Base-by-base conservation (phyloP, 805 yeast genomes). In the Kluyveromyces siamensis region DNA sequence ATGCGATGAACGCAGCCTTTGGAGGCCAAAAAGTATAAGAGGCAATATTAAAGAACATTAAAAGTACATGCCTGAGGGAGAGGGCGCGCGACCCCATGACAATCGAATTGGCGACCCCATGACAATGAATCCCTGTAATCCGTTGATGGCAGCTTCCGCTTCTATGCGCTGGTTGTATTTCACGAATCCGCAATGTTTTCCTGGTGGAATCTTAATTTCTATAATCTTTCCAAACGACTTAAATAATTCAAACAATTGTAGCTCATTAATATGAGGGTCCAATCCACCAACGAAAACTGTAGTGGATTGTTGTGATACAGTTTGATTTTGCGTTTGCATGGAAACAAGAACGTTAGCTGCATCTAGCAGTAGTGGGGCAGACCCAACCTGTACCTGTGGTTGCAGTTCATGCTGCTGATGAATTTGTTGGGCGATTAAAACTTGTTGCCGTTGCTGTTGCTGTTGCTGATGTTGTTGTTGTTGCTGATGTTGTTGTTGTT, bases 241-340 rank as follows among this genome's bases (percentile, higher is more conserved):
- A 65, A 85, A 85, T 17, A 84, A 62, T 0, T 80, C 71, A 48
- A 73, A 72, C 36, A 85, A 65, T 3, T 86, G 78, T 41, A 73
- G 76, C 55, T 84, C 93, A 13, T 74, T 69, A 30, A 82, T 80
- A 18, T 54, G 47, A 19, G 75, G 68, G n/a, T 84, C 80, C 37
- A 85, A 66, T 0, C 91, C 90, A 4, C 91, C 91, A 40, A 85
- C 83, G 56, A 84, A 85, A 9, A 85, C 85, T 0, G 93, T 84
- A 8, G 90, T 83, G 9, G 45, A 33, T 16, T 10, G 11, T 30
- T 30, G 14, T 30, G 35, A 30, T 30, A 13, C 11, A 30, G 35
- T 10, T 30, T 30, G 35, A 11, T 11, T 10, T 30, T 30, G 52
- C 46, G 38, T 44, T 47, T 39, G 50, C 41, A 44, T 39, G 37